Evolutionary conservation across 2,329 filamentous ascomycete species (phyloP).

Genomic region (Tolypocladium ophioglossoides): DNA sequence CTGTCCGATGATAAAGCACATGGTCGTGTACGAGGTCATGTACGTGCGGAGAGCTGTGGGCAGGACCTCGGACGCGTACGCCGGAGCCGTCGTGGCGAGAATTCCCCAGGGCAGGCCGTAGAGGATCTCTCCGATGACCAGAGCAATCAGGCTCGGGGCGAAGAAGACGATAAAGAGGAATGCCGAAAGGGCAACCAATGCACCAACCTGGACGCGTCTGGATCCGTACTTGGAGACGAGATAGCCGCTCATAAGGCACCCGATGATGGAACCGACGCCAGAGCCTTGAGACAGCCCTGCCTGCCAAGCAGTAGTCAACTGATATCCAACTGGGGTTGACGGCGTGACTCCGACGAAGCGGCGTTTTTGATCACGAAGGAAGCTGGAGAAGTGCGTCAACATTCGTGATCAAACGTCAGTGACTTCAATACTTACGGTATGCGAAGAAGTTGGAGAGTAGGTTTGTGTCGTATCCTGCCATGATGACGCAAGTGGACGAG

Average conservation of each 20-base stretch:
- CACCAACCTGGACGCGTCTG: slow-evolving; percentile 30
- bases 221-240: slow-evolving; percentile 28
- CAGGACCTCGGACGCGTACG: slow-evolving; percentile 35
- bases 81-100: slow-evolving; percentile 31
- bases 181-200: slow-evolving; percentile 24
- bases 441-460: slow-evolving; percentile 26
- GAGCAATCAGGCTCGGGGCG: slow-evolving; percentile 22
- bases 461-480: slow-evolving; percentile 31
- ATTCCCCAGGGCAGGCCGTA: slow-evolving; percentile 35
- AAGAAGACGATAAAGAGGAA: slow-evolving; percentile 40
- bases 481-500: slow-evolving; percentile 27
- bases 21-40: slow-evolving; percentile 34
- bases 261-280: slow-evolving; percentile 35
- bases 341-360: slow-evolving; percentile 13
- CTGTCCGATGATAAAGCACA: slow-evolving; percentile 37
- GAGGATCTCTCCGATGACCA: slow-evolving; percentile 32
- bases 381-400: background rate
- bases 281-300: slow-evolving; percentile 33
- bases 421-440: slow-evolving; percentile 12
- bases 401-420: no score
- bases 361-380: slow-evolving; percentile 15
- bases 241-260: slow-evolving; percentile 35
- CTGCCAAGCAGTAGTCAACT: slow-evolving; percentile 39
- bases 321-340: slow-evolving; percentile 9
- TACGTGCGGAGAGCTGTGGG: slow-evolving; percentile 29